Evolutionary conservation across 306 rosid genomes (phyloP), one percentile per base, ranked within the genome.

Genomic region (Cyamopsis tetragonoloba): DNA sequence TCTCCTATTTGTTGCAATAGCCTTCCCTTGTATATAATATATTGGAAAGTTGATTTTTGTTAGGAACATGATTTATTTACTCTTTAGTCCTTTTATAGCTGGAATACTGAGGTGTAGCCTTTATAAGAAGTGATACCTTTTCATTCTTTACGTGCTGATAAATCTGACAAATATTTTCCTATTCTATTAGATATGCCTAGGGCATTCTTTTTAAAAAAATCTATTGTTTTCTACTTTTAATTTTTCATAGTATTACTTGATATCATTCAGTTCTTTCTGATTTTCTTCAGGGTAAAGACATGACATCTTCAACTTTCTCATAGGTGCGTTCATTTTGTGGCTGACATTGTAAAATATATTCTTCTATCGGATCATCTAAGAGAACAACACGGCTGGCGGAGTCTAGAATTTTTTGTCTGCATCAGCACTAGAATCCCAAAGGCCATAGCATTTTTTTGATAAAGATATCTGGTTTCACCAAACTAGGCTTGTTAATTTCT

Each of bases 261-360:
- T 73, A 41, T 68, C 63, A 31, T 50, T 67, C 73, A 48, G 23
- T 22, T 63, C 26, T 60, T 82, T 60, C 7, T 32, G 55, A 15
- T 66, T 65, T 46, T 68, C 39, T 80, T 79, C 88, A 80, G 80
- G 88, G 61, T 79, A 70, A 59, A 37, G 55, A 13, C 20, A 41
- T 34, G 55, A 42, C 14, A 46, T 58, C 49, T 31, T 68, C 58
- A 53, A 34, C 61, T 66, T 62, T 47, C 30, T 62, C 37, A 58
- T 42, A 22, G 55, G 30, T 19, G 18, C 53, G 51, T 50, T 66
- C 80, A 20, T 38, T 65, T 66, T 22, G 70, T 43, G n/a, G 49
- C 24, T 17, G 51, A 70, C 13, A 5, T 31, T 46, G 28, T 62
- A 11, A 12, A 24, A 43, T 12, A 43, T 38, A 7, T 27, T 38